A percentile compares a stretch with the other conserved stretches of the same genome.
phyloP scores from a whole-genome alignment of 257 asterid species.

The Jaltomata sinuosa region DNA sequence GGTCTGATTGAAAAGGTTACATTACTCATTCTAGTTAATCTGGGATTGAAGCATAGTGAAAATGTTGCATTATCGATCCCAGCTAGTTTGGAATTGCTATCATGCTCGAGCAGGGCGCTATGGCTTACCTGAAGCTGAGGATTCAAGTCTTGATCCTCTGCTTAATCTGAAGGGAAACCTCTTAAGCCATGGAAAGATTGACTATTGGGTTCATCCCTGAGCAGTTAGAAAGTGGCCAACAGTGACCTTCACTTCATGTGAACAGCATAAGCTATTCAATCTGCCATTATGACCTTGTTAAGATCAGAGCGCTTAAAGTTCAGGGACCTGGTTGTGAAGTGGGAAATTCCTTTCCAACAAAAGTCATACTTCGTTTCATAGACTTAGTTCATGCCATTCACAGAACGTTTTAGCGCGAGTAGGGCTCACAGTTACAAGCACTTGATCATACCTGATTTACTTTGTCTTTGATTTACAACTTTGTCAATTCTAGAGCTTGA shows the following conservation, averaged over 20 bases:
- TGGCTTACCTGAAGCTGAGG: neutral
- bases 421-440: neutral
- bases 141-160: neutral
- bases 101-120: neutral
- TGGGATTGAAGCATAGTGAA: neutral
- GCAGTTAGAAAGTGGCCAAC: neutral
- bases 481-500: neutral
- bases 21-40: neutral
- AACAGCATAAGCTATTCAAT: neutral
- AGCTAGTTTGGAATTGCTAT: neutral
- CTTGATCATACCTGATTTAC: neutral
- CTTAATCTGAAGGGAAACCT: neutral
- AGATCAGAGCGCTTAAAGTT: neutral
- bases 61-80: neutral
- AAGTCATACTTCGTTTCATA: neutral
- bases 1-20: neutral
- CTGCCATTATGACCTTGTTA: neutral
- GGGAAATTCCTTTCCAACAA: neutral
- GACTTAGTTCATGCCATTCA: neutral
- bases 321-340: neutral
- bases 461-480: neutral
- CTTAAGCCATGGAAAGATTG: neutral
- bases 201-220: neutral
- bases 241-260: neutral
- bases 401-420: neutral